These are phyloP conservation scores for Lentinus tigrinus DNA, from an alignment of 768 basidiomycete genomes.

Conservation along the genomic window DNA sequence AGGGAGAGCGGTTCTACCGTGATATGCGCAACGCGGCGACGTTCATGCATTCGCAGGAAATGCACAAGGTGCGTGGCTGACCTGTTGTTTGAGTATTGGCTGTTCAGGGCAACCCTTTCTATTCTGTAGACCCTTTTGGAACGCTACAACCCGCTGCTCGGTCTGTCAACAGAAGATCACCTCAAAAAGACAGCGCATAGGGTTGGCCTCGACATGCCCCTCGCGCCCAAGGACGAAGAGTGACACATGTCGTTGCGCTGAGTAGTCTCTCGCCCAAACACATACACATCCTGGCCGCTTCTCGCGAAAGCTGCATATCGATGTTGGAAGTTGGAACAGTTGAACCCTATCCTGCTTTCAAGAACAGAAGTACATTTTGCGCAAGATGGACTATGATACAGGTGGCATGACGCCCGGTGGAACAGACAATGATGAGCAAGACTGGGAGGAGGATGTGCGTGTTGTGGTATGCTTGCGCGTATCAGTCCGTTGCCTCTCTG, in stretches of 20 bases:
- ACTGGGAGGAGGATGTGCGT: neutral
- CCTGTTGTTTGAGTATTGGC: neutral
- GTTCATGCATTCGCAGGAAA: constrained; percentile 71
- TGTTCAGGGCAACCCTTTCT: neutral
- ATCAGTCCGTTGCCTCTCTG: constrained; percentile 65
- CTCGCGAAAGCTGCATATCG: no score
- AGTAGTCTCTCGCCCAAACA: no score
- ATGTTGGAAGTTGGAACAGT: no score
- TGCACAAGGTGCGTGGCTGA: constrained; percentile 63
- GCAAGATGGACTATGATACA: constrained; percentile 1
- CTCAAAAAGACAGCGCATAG: constrained; percentile 82
- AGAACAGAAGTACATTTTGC: neutral
- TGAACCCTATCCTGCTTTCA: neutral
- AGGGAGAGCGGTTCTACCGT: constrained; percentile 32
- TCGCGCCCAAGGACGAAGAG: constrained; percentile 34
- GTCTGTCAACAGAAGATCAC: constrained; percentile 77
- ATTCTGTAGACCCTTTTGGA: constrained; percentile 65
- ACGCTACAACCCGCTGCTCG: constrained; percentile 83
- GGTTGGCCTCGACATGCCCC: constrained; percentile 85
- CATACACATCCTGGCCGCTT: no score
- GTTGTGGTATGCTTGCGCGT: neutral
- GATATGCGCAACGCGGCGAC: constrained; percentile 61
- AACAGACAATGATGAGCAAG: neutral
- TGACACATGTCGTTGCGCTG: neutral
- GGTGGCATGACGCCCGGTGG: neutral